Base-by-base conservation (phyloP, 1,284 basidiomycete genomes). In the Phlebopus sp. region DNA sequence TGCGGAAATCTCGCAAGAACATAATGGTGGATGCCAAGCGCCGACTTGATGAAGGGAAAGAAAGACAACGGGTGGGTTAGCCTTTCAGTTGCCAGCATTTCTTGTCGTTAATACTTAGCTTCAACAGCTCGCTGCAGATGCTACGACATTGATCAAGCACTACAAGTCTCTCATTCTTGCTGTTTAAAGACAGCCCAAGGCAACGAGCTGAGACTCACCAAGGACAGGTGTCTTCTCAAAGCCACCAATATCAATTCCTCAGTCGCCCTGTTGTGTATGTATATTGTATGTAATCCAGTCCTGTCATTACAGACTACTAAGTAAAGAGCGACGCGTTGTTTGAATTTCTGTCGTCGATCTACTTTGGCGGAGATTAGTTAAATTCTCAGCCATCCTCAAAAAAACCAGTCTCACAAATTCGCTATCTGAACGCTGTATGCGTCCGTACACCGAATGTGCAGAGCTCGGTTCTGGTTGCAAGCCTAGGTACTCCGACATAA, bases 401-500 rank as follows among this genome's bases (percentile, higher is more conserved):
- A n/a, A 23, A 15, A 42, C 23, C 27, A 6, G 23, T 53, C 64
- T 61, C 41, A 66, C 64, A 47, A 66, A 60, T 52, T 66, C 64
- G 36, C 13, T 45, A 17, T 61, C 49, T 9, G 51, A 46, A 32
- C 50, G 68, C 15, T 44, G 52, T 15, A 51, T 37, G 32, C 38
- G 41, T 31, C 53, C 49, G 21, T 51, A 44, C 38, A 36, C 48
- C 30, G 37, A 47, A 21, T 40, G 46, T 19, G 37, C 17, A 4
- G 41, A 21, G 14, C 36, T 30, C n/a, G 17, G 11, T 30, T 68
- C 63, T 1, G 84, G 79, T 55, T 67, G 71, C 37, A 99, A 71
- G 29, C 86, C 81, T 10, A 99, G 77, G 66, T 99, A 99, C 69
- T 97, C 95, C 1, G 89, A 79, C 56, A 92, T 79, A 59, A 97